phyloP scores from a whole-genome alignment of 2,329 filamentous ascomycete genomes.

The Ophiosphaerella narmari region DNA sequence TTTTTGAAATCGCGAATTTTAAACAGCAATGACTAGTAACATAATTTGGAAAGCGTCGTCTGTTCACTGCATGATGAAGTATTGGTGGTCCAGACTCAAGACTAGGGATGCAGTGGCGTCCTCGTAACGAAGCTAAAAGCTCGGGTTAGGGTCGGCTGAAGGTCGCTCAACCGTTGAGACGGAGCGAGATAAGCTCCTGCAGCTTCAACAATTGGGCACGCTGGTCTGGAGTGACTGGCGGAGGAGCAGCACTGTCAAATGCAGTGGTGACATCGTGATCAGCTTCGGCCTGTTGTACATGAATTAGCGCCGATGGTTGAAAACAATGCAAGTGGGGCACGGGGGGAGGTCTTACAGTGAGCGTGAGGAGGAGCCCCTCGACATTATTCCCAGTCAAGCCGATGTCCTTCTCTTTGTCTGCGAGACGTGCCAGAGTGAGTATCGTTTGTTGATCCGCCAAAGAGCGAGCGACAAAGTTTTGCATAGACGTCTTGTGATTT shows the following conservation, averaged over 20 bases:
- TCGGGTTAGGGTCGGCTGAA: conserved; percentile 17
- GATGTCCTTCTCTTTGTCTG: conserved; percentile 56
- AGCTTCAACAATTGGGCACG: conserved; percentile 38
- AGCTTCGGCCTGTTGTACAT: conserved; percentile 47
- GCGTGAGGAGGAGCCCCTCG: conserved; percentile 59
- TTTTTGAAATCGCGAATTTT: neutral
- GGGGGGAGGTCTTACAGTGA: conserved; percentile 62
- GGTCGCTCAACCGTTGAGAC: conserved; percentile 30
- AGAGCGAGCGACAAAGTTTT: conserved; percentile 35
- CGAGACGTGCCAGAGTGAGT: conserved; percentile 65
- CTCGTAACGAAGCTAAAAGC: conserved; percentile 20
- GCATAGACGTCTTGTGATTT: conserved; percentile 31
- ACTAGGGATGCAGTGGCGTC: conserved; percentile 22
- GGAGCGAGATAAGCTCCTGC: conserved; percentile 38
- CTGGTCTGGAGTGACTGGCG: conserved; percentile 29
- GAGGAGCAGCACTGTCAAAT: conserved; percentile 33
- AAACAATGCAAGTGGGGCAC: conserved; percentile 32
- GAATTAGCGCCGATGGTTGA: conserved; percentile 41
- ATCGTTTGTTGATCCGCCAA: conserved; percentile 69
- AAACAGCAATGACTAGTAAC: conserved; percentile 2
- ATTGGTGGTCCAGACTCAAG: conserved; percentile 23
- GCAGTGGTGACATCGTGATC: conserved; percentile 41
- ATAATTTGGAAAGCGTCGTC: conserved; percentile 4
- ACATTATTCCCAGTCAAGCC: conserved; percentile 53
- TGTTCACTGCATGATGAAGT: conserved; percentile 14